Conservation (phyloP, 148 eudicot species). For the Talinum fruticosum region DNA sequence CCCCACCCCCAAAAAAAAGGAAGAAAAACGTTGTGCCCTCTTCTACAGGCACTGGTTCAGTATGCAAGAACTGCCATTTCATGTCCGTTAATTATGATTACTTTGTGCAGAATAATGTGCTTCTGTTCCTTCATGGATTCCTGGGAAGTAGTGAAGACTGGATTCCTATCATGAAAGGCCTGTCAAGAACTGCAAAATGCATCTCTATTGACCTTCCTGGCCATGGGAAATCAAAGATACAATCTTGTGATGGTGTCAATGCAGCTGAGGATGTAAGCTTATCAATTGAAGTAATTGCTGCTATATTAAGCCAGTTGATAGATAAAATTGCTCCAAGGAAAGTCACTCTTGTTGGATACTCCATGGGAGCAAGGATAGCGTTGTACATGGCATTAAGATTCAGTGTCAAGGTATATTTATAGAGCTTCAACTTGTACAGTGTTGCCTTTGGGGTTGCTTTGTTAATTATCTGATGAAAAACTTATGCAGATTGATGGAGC, state of each 20-base stretch:
- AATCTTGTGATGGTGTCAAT: constrained; percentile 24
- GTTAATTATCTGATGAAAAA: neutral
- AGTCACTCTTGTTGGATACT: constrained; percentile 81
- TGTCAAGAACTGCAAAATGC: constrained; percentile 75
- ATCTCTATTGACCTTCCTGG: constrained; percentile 93
- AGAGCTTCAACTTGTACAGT: constrained; percentile 7
- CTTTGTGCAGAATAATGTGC: constrained; percentile 54
- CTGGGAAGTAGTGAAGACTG: constrained; percentile 84
- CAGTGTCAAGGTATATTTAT: constrained; percentile 47
- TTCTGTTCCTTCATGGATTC: constrained; percentile 93
- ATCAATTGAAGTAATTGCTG: constrained; percentile 59
- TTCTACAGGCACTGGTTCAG: neutral
- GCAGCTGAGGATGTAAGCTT: constrained; percentile 28
- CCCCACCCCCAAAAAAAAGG: neutral
- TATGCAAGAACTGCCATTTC: neutral
- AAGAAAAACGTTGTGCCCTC: neutral
- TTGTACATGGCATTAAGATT: constrained; percentile 71
- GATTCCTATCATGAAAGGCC: constrained; percentile 76
- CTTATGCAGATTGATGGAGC: constrained; percentile 60
- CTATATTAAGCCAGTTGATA: constrained; percentile 47
- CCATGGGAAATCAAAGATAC: constrained; percentile 69
- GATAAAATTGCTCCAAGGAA: constrained; percentile 37
- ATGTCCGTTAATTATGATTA: neutral
- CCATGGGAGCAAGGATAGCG: constrained; percentile 97
- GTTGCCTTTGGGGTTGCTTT: neutral